phyloP scores from a whole-genome alignment of 2,329 filamentous ascomycete genomes.

The Trichoderma afroharzianum region DNA sequence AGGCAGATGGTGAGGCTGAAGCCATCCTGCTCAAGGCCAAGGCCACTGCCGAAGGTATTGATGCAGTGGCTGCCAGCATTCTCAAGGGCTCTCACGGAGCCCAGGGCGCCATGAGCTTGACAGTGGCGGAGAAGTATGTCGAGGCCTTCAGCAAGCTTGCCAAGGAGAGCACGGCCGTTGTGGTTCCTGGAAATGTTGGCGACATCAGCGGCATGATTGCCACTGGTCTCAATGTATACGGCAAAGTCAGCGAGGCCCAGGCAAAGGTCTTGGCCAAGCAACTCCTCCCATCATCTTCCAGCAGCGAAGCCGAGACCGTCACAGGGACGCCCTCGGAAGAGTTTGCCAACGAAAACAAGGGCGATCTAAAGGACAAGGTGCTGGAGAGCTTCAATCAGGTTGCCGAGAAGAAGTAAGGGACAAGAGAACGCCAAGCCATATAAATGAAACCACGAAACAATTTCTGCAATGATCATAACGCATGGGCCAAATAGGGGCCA shows the following conservation, averaged over 20 bases:
- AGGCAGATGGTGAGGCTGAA: constrained; percentile 87
- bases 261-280: constrained; percentile 61
- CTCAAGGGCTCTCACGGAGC: constrained; percentile 69
- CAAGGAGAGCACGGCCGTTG: constrained; percentile 90
- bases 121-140: constrained; percentile 95
- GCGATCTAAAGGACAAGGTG: constrained; percentile 38
- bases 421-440: background rate
- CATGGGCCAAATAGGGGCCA: background rate
- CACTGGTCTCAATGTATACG: constrained; percentile 90
- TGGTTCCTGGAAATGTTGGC: constrained; percentile 94
- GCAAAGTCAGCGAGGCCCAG: constrained; percentile 83
- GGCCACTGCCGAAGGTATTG: constrained; percentile 85
- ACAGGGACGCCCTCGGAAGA: constrained; percentile 12
- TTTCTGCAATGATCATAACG: background rate
- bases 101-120: constrained; percentile 79
- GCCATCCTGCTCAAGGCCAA: constrained; percentile 82
- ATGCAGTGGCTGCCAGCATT: constrained; percentile 76
- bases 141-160: constrained; percentile 90
- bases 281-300: constrained; percentile 32
- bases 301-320: constrained; percentile 1
- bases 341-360: constrained; percentile 21
- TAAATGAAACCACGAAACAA: background rate
- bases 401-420: constrained; percentile 29
- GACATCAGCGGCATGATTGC: constrained; percentile 97
- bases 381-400: constrained; percentile 40